Evolutionary conservation across 331 rosid species (phyloP), one percentile per base, ranked within the genome.

Genomic region (Ulmus americana): DNA sequence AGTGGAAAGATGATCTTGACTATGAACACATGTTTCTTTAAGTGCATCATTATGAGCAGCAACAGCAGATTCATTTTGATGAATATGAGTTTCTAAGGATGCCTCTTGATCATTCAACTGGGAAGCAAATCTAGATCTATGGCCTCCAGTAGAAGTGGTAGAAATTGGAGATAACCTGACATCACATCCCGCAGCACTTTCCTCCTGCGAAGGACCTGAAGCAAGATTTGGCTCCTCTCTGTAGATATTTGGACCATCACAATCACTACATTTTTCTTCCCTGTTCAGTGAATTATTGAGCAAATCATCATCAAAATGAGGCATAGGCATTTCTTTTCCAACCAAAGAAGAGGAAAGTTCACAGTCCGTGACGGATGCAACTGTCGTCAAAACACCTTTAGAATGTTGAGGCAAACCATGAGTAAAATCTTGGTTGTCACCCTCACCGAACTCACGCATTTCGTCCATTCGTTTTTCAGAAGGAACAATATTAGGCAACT

Each of bases 151-250:
- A 48, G 57, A 64, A 49, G 58, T 39, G 40, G 13, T 41, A 49
- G 8, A 6, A 61, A 41, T 56, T 43, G 78, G 59, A 61, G 77
- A 75, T 59, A 69, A 59, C 52, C 48, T 59, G 64, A 62, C 66
- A 57, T 62, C 57, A 48, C 59, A 66, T 11, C 49, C 48, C 9
- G 18, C 55, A 54, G 68, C 68, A 68, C 67, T 65, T 63, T 74
- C 82, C 66, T 71, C 71, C 57, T 18, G 76, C 58, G 65, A 57
- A 79, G 60, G 61, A 55, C 76, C 84, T 43, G 61, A 58, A 69
- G 59, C 78, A 59, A 56, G 44, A 72, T 72, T 75, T 39, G 72
- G 69, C 39, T 57, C 72, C 50, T 77, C 67, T n/a, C 53, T 73
- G 68, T 64, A 68, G 44, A 73, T 38, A 59, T 77, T 70, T 39